These are phyloP conservation scores for Exsudoporus floridanus DNA, from an alignment of 1,284 basidiomycete genomes.

Conservation along the genomic window DNA sequence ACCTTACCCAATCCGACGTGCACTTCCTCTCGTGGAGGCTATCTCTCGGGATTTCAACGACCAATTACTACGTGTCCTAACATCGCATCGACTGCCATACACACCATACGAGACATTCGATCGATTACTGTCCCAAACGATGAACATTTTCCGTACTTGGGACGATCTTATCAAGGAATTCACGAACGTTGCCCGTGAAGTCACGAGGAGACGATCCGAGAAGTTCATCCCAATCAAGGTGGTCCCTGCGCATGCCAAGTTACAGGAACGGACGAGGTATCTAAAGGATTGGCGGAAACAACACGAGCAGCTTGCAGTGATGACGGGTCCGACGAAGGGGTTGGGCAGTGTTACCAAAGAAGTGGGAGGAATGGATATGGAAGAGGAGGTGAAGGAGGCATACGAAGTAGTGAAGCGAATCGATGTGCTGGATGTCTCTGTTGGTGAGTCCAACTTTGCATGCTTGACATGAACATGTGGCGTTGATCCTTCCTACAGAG, in stretches of 20 bases:
- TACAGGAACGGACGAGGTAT: conserved; percentile 89
- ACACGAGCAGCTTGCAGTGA: conserved; percentile 95
- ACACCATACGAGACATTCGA: conserved; percentile 95
- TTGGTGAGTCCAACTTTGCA: conserved; percentile 51
- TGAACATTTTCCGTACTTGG: conserved; percentile 90
- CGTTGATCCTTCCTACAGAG: conserved; percentile 48
- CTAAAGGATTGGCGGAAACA: conserved; percentile 93
- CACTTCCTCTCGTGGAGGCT: conserved; percentile 94
- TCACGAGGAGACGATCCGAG: conserved; percentile 88
- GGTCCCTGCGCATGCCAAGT: conserved; percentile 83
- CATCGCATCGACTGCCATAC: conserved; percentile 87
- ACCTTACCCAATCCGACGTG: conserved; percentile 94
- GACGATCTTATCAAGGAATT: conserved; percentile 98
- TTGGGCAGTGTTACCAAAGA: conserved; percentile 70
- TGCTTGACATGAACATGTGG: background rate
- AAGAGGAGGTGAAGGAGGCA: conserved; percentile 92
- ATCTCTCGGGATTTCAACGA: conserved; percentile 98
- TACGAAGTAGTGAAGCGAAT: conserved; percentile 96
- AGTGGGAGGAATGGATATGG: conserved; percentile 90
- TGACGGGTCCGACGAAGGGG: conserved; percentile 94
- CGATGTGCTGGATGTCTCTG: conserved; percentile 92
- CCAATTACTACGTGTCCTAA: conserved; percentile 88
- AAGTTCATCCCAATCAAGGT: conserved; percentile 99
- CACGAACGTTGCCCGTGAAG: conserved; percentile 94
- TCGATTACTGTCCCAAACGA: conserved; percentile 73